Evolutionary conservation across 1,284 basidiomycete species (phyloP).

Genomic region (Ceratobasidium sp.): DNA sequence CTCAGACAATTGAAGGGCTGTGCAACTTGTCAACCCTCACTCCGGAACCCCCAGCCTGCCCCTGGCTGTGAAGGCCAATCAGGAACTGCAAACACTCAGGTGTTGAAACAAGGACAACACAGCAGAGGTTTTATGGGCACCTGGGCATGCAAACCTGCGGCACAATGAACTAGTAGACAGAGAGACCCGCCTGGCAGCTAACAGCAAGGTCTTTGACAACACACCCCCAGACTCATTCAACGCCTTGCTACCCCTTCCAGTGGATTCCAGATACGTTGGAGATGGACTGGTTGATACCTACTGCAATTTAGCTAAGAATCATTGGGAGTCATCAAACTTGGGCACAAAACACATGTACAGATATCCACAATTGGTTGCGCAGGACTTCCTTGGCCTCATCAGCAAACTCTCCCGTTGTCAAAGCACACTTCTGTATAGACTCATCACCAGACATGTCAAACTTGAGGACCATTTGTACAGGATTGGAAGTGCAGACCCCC

Average conservation of each 20-base stretch:
- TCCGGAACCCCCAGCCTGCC: neutral
- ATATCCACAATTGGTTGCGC: too few relatives aligned
- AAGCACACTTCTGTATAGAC: constrained; percentile 14
- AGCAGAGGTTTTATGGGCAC: constrained; percentile 29
- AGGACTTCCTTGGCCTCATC: neutral
- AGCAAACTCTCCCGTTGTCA: neutral
- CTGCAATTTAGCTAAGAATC: too few relatives aligned
- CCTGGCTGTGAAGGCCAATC: too few relatives aligned
- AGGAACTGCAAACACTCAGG: neutral
- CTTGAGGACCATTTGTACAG: constrained; percentile 1
- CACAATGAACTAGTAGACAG: constrained; percentile 45
- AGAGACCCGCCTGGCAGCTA: constrained; percentile 39
- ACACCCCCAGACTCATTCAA: too few relatives aligned
- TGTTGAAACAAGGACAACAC: neutral
- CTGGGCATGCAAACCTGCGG: constrained; percentile 43
- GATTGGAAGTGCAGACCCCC: neutral
- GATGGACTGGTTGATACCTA: too few relatives aligned
- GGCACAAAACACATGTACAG: too few relatives aligned
- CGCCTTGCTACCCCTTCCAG: too few relatives aligned
- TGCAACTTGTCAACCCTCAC: neutral
- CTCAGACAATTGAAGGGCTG: neutral
- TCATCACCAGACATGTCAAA: constrained; percentile 23
- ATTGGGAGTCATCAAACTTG: too few relatives aligned
- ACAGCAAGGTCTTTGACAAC: neutral
- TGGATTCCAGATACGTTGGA: too few relatives aligned